These are phyloP conservation scores for Calophaca sinica DNA, from an alignment of 306 rosid genomes.

Conservation along the genomic window DNA sequence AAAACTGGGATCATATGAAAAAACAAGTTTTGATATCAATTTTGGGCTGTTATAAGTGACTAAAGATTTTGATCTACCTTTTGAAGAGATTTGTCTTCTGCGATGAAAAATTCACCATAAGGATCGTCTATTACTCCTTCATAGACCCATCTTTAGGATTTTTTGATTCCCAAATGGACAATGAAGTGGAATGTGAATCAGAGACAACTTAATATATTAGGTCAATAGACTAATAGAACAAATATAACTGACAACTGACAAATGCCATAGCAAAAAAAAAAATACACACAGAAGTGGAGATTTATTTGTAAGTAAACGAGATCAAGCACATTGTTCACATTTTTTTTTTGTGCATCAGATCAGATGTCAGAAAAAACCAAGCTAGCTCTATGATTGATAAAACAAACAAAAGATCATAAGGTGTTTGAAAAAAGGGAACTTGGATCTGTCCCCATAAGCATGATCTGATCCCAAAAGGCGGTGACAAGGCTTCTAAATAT, in stretches of 20 bases:
- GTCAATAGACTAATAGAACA: conserved; percentile 20
- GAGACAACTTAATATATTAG: conserved; percentile 24
- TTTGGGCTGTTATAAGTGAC: conserved; percentile 34
- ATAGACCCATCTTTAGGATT: conserved; percentile 82
- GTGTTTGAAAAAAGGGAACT: conserved; percentile 18
- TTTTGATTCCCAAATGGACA: conserved; percentile 48
- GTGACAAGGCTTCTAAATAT: conserved; percentile 21
- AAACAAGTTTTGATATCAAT: conserved; percentile 36
- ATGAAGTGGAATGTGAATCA: conserved; percentile 41
- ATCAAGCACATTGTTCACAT: background rate
- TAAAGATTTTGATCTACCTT: conserved; percentile 62
- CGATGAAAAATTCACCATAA: conserved; percentile 91
- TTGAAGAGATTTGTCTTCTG: conserved; percentile 87
- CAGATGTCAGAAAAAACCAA: conserved; percentile 25
- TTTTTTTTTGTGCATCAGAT: conserved; percentile 2
- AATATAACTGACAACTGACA: conserved; percentile 18
- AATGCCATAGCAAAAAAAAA: conserved; percentile 20
- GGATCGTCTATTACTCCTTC: conserved; percentile 99
- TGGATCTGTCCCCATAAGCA: conserved; percentile 11
- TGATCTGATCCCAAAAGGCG: conserved; percentile 10
- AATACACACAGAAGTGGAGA: background rate
- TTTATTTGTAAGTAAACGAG: conserved; percentile 1
- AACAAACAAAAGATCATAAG: conserved; percentile 32
- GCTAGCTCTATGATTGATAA: conserved; percentile 23
- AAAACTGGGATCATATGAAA: conserved; percentile 44